Percentiles rank a stretch among this genome's conserved stretches.
These are phyloP conservation scores for Magnolia changhungtana DNA, from an alignment of 164 flowering plant genomes.

Conservation along the genomic window DNA sequence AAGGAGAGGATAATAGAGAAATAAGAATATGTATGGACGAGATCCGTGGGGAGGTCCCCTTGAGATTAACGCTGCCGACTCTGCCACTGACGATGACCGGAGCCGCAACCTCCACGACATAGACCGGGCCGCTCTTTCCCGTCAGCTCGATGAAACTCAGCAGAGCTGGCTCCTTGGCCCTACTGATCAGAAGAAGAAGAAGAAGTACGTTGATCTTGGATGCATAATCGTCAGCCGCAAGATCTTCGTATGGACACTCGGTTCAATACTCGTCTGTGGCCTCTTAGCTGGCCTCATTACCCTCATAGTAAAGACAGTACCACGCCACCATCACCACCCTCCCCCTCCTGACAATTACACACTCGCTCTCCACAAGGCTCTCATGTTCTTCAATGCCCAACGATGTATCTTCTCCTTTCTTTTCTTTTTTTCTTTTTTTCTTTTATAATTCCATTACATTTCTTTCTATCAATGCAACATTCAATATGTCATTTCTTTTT, in stretches of 20 bases:
- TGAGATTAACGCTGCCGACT: conserved; percentile 71
- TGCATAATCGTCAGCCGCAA: conserved; percentile 89
- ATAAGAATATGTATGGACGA: conserved; percentile 61
- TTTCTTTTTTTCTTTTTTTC: conserved; percentile 9
- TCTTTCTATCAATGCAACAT: neutral
- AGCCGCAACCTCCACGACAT: conserved; percentile 80
- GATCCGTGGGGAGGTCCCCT: conserved; percentile 97
- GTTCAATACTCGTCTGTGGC: conserved; percentile 53
- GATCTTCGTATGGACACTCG: conserved; percentile 86
- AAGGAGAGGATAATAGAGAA: neutral
- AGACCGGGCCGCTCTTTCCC: conserved; percentile 82
- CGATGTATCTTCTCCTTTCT: conserved; percentile 63
- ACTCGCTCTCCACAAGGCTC: conserved; percentile 50
- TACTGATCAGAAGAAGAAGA: conserved; percentile 76
- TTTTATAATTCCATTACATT: conserved; percentile 34
- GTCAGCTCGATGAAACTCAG: conserved; percentile 89
- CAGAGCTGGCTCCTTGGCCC: conserved; percentile 97
- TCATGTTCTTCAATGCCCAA: conserved; percentile 69
- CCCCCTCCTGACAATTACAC: conserved; percentile 82
- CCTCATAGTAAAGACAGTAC: conserved; percentile 72
- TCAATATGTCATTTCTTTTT: neutral
- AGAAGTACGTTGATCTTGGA: conserved; percentile 94
- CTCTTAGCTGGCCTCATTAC: conserved; percentile 64
- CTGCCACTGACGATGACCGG: conserved; percentile 94
- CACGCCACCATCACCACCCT: conserved; percentile 51